Evolutionary conservation across 495 filamentous ascomycete genomes (phyloP).

Genomic region (Trichoderma gamsii): DNA sequence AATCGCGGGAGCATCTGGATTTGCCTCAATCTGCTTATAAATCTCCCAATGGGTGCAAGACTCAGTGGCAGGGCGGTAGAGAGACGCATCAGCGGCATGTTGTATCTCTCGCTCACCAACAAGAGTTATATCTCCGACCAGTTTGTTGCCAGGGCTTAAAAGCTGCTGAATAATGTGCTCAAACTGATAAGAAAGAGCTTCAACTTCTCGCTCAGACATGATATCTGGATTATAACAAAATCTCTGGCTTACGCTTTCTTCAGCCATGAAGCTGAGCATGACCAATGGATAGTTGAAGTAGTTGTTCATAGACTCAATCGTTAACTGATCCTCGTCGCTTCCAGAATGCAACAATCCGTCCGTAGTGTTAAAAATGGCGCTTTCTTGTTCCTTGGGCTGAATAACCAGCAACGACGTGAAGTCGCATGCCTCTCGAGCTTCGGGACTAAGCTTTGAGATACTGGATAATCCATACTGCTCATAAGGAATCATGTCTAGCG

Average conservation of each 20-base stretch:
- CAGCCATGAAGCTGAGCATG: neutral
- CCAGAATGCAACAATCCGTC: neutral
- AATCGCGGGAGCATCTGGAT: slow-evolving; percentile 22
- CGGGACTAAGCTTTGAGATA: slow-evolving; percentile 22
- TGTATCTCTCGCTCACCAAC: neutral
- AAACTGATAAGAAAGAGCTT: slow-evolving; percentile 22
- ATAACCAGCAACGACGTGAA: slow-evolving; percentile 19
- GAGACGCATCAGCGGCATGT: slow-evolving; percentile 25
- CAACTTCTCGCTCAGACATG: slow-evolving; percentile 20
- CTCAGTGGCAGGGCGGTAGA: slow-evolving; percentile 20
- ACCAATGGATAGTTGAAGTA: slow-evolving; percentile 15
- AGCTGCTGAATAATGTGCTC: slow-evolving; percentile 18
- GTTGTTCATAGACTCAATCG: slow-evolving; percentile 6
- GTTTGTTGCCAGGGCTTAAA: neutral
- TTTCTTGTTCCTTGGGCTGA: slow-evolving; percentile 10
- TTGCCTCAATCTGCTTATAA: slow-evolving; percentile 4
- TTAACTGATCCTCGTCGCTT: neutral
- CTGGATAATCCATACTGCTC: slow-evolving; percentile 44
- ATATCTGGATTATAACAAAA: slow-evolving; percentile 19
- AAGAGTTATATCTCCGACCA: slow-evolving; percentile 4
- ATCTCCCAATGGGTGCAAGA: slow-evolving; percentile 1
- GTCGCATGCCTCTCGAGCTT: slow-evolving; percentile 29
- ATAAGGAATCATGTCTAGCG: slow-evolving; percentile 33
- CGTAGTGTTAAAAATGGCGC: slow-evolving; percentile 1
- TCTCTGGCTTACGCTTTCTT: neutral